Percentiles rank a stretch among this genome's conserved stretches.
phyloP scores from a whole-genome alignment of 169 alveolate genomes.

The Besnoitia besnoiti region DNA sequence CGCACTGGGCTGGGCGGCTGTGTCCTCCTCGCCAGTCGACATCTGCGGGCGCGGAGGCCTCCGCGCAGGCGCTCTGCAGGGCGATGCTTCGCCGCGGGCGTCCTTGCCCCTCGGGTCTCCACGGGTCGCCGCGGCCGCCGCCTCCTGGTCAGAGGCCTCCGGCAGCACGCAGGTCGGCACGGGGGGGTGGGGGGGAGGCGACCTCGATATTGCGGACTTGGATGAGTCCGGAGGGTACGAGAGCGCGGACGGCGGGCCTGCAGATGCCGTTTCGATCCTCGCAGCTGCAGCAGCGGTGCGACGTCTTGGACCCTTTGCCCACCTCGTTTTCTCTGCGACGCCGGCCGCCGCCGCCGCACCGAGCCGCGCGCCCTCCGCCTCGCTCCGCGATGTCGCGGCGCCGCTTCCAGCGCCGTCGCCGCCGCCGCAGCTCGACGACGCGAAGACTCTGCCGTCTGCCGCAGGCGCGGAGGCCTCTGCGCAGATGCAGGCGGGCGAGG shows the following conservation, averaged over 20 bases:
- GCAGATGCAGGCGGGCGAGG: no score
- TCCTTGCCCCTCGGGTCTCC: no score
- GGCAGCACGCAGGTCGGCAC: no score
- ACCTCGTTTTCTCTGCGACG: background rate
- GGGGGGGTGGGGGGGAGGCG: no score
- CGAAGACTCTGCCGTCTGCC: no score
- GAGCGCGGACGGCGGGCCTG: background rate
- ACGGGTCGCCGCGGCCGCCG: no score
- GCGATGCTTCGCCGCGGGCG: no score
- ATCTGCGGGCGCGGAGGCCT: background rate
- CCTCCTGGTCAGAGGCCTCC: no score
- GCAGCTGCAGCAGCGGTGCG: conserved; percentile 15
- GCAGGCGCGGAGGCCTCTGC: no score
- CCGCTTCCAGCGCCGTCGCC: background rate
- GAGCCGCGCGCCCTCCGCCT: background rate
- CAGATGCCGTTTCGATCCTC: background rate
- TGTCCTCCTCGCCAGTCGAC: background rate
- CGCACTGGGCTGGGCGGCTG: no score
- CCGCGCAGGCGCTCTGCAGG: no score
- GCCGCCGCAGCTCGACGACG: background rate
- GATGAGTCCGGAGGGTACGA: background rate
- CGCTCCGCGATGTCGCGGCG: background rate
- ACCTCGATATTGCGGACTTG: background rate
- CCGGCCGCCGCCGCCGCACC: background rate
- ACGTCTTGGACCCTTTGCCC: background rate